phyloP scores from a whole-genome alignment of 257 asterid species.

The Forsythia suspensa region DNA sequence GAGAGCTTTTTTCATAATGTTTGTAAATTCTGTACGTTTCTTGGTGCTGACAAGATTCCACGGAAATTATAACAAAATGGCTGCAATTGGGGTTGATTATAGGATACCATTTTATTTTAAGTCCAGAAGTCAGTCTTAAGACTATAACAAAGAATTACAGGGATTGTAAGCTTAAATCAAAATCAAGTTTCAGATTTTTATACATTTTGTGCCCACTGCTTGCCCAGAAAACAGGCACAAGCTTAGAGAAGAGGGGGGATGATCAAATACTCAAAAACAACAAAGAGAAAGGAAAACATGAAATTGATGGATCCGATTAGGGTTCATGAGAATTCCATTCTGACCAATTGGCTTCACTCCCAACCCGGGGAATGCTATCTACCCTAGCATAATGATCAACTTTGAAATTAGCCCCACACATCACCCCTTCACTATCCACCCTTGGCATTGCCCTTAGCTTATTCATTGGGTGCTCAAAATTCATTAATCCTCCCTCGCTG shows the following conservation, averaged over 20 bases:
- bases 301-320: neutral
- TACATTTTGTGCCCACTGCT: neutral
- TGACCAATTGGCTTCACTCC: conserved; percentile 75
- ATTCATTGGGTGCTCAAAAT: conserved; percentile 88
- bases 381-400: conserved; percentile 68
- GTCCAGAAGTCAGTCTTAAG: no score
- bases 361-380: conserved; percentile 86
- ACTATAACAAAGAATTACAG: neutral
- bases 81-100: no score
- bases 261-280: neutral
- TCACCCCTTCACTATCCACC: conserved; percentile 79
- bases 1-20: no score
- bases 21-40: no score
- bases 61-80: no score
- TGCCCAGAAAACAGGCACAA: neutral
- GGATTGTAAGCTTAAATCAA: neutral
- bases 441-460: conserved; percentile 78
- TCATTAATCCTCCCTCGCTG: conserved; percentile 78
- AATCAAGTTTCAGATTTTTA: neutral
- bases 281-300: neutral
- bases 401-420: conserved; percentile 83
- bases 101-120: no score
- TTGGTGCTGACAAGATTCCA: no score
- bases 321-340: conserved; percentile 40
- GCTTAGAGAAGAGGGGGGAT: neutral